These are phyloP conservation scores for Globisporangium recalcitrans DNA, from an alignment of 352 stramenopile species.

Conservation along the genomic window DNA sequence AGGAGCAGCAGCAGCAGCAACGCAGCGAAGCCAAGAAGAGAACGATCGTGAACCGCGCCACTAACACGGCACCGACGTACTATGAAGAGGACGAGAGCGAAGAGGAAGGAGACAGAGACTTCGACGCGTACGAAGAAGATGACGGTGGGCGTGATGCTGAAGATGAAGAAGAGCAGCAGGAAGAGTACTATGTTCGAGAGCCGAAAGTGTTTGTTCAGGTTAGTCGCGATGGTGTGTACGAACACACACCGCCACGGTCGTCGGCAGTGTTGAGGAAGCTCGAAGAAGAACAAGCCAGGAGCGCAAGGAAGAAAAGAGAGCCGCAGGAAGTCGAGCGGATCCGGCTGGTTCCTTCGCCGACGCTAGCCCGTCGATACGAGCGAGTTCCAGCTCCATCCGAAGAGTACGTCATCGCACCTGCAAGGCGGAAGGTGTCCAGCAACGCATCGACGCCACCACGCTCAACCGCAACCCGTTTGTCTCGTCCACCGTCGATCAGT, in stretches of 20 bases:
- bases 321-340: constrained; percentile 43
- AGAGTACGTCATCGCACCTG: not conserved
- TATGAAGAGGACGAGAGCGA: constrained; percentile 24
- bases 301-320: constrained; percentile 20
- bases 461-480: not conserved
- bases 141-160: constrained; percentile 17
- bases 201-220: constrained; percentile 51
- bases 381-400: constrained; percentile 28
- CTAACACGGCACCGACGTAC: constrained; percentile 19
- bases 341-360: constrained; percentile 38
- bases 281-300: constrained; percentile 23
- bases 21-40: constrained; percentile 10
- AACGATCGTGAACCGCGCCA: constrained; percentile 18
- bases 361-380: constrained; percentile 41
- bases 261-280: constrained; percentile 38
- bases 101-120: constrained; percentile 14
- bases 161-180: constrained; percentile 19
- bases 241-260: constrained; percentile 21
- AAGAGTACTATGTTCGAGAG: constrained; percentile 27
- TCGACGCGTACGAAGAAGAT: constrained; percentile 23
- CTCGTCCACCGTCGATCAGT: constrained; percentile 7
- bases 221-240: constrained; percentile 31
- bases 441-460: constrained; percentile 35
- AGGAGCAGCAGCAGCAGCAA: constrained; percentile 14
- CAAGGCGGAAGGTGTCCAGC: constrained; percentile 1